Evolutionary conservation across 148 eudicot genomes (phyloP).

Genomic region (Polygonum maritimum): DNA sequence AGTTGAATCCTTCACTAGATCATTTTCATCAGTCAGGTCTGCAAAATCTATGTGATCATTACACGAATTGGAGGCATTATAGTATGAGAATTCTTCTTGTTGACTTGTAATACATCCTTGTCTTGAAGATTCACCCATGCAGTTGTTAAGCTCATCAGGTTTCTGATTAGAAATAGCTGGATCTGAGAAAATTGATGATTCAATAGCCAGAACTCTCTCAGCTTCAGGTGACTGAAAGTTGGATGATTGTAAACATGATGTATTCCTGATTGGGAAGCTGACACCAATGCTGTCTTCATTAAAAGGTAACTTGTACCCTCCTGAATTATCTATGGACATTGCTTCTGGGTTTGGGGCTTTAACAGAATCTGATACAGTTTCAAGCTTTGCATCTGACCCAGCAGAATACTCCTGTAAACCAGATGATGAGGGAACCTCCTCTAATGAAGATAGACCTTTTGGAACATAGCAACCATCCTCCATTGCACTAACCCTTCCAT

Average conservation of each 20-base stretch:
- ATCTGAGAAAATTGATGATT: conserved; percentile 23
- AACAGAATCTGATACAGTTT: conserved; percentile 19
- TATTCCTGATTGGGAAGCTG: conserved; percentile 4
- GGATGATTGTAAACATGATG: conserved; percentile 17
- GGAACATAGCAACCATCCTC: conserved; percentile 32
- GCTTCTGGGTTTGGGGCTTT: not conserved
- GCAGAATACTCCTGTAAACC: conserved; percentile 29
- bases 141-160: conserved; percentile 23
- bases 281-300: conserved; percentile 11
- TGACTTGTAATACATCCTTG: conserved; percentile 26
- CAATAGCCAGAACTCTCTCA: conserved; percentile 24
- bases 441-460: conserved; percentile 33
- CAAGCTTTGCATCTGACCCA: conserved; percentile 22
- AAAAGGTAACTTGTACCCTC: conserved; percentile 20
- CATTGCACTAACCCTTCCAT: conserved; percentile 23
- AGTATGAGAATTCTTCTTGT: conserved; percentile 25
- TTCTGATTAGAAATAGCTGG: conserved; percentile 14
- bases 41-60: conserved; percentile 16
- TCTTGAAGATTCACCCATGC: conserved; percentile 24
- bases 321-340: not conserved
- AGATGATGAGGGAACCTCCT: conserved; percentile 37
- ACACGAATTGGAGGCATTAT: conserved; percentile 19
- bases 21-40: conserved; percentile 26
- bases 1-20: conserved; percentile 22
- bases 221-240: conserved; percentile 35